Percentiles rank a stretch among this genome's conserved stretches.
Conservation (phyloP, 805 yeast species). For the Barnettozyma californica region DNA sequence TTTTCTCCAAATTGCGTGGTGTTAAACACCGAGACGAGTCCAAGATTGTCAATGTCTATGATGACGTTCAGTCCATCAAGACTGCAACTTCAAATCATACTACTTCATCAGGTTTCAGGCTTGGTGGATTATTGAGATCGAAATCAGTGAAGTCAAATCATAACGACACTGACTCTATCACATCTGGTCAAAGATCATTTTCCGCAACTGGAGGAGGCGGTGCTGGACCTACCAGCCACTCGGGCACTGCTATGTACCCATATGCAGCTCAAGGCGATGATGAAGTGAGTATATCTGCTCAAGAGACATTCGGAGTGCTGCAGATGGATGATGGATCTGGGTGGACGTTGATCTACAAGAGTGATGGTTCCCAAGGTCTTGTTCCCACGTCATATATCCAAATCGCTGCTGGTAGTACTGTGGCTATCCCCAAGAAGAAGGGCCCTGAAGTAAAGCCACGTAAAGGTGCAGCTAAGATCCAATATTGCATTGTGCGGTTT, state of each 20-base stretch:
- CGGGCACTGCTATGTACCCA: conserved; percentile 40
- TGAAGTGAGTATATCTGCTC: conserved; percentile 57
- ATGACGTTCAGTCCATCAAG: conserved; percentile 20
- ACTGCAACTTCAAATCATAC: conserved; percentile 16
- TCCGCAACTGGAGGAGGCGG: conserved; percentile 14
- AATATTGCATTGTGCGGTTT: conserved; percentile 19
- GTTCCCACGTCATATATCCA: conserved; percentile 83
- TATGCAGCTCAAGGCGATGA: conserved; percentile 61
- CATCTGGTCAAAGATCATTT: conserved; percentile 12
- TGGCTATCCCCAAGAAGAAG: conserved; percentile 12
- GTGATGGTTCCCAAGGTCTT: conserved; percentile 54
- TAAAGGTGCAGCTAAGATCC: conserved; percentile 12
- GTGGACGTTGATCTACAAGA: conserved; percentile 67
- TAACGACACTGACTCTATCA: conserved; percentile 13
- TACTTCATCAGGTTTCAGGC: conserved; percentile 12
- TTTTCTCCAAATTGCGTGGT: conserved; percentile 37
- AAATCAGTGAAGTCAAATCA: conserved; percentile 11
- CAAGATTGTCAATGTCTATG: conserved; percentile 11
- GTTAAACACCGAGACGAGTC: conserved; percentile 10
- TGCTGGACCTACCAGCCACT: conserved; percentile 1
- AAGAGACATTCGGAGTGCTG: conserved; percentile 54
- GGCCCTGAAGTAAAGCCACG: conserved; percentile 23
- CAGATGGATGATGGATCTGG: conserved; percentile 81
- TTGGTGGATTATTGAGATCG: conserved; percentile 19
- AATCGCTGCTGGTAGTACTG: conserved; percentile 25